Base-by-base conservation (phyloP, 192 early-diverging fungal genomes). In the Coemansia sp. region DNA sequence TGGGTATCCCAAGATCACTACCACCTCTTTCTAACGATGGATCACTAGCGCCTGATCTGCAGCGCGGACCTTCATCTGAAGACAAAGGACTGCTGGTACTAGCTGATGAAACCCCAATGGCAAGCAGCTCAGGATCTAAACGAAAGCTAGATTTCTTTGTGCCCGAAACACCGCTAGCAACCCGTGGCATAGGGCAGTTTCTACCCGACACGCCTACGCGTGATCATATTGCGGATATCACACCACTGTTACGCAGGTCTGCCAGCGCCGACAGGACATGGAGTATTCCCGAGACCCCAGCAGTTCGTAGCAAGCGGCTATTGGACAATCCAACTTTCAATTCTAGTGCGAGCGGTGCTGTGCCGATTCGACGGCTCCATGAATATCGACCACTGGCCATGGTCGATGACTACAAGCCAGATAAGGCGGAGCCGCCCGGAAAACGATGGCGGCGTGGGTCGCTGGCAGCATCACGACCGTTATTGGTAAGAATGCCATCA, bases 91-190 rank as follows among this genome's bases (percentile, higher is more conserved):
- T 41, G 24, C 14, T 54, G 22, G 61, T 63, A 10, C 34, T 63
- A 21, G 61, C 61, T 2, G 61, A 63, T 0, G 61, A 63, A 27
- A 63, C 61, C 5, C 61, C 61, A 19, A 27, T 22, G 6, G 52
- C n/a, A n/a, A 21, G 9, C 16, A 28, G 61, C 61, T 5, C n/a
- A 21, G 34, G 61, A 3, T 19, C 38, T 5, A 63, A 63, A 41
- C 61, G 61, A 7, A 54, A 44, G 7, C 34, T 63, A 1, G 49
- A 63, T 24, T 24, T 54, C 23, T 63, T 25, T 22, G 61, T 63
- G 10, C 61, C 61, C 1, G 61, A 63, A 34, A 63, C 61, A n/a
- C 61, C 61, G 12, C 32, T 54, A 8, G 30, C 32, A 1, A 38
- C 25, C 16, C 51, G 52, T 18, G 54, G 54, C 54, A 6, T 27